These are phyloP conservation scores for Whalleya microplaca DNA, from an alignment of 2,329 filamentous ascomycete species.

Conservation along the genomic window DNA sequence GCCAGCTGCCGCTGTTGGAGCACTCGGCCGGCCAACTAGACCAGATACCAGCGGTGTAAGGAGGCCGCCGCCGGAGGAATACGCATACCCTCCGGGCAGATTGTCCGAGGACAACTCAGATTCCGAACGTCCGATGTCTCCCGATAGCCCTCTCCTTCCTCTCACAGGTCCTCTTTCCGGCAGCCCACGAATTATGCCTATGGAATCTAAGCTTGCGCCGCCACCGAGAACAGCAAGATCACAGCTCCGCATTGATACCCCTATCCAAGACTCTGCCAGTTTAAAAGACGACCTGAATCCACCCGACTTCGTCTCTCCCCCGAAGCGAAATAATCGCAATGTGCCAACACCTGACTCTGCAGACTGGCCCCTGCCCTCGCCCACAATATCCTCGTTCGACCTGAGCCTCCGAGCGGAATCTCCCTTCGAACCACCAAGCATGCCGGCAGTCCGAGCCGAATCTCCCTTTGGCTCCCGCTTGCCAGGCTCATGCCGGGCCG, in stretches of 20 bases:
- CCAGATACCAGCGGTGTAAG: slow-evolving; percentile 20
- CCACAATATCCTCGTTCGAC: slow-evolving; percentile 15
- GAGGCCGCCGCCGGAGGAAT: slow-evolving; percentile 21
- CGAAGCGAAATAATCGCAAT: slow-evolving; percentile 14
- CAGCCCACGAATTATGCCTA: slow-evolving; percentile 26
- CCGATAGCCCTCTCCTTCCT: slow-evolving; percentile 34
- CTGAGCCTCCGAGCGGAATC: slow-evolving; percentile 5
- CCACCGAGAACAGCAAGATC: slow-evolving; percentile 1
- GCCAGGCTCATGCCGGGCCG: no score
- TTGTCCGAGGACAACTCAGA: slow-evolving; percentile 27
- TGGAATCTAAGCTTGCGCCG: slow-evolving; percentile 18
- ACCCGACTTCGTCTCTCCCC: slow-evolving; percentile 8
- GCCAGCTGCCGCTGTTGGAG: slow-evolving; percentile 25
- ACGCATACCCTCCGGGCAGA: slow-evolving; percentile 9
- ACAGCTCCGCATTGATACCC: not conserved
- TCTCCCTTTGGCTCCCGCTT: slow-evolving; percentile 28
- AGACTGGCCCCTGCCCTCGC: slow-evolving; percentile 24
- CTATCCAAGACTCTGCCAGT: no score
- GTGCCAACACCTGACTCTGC: slow-evolving; percentile 21
- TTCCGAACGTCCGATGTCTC: slow-evolving; percentile 27
- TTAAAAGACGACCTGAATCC: not conserved
- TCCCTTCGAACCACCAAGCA: slow-evolving; percentile 16
- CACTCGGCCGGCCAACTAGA: slow-evolving; percentile 12
- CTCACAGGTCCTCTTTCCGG: slow-evolving; percentile 31
- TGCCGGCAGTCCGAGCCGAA: slow-evolving; percentile 24